Conservation (phyloP, 805 yeast genomes). For the Metschnikowia corniflorae region DNA sequence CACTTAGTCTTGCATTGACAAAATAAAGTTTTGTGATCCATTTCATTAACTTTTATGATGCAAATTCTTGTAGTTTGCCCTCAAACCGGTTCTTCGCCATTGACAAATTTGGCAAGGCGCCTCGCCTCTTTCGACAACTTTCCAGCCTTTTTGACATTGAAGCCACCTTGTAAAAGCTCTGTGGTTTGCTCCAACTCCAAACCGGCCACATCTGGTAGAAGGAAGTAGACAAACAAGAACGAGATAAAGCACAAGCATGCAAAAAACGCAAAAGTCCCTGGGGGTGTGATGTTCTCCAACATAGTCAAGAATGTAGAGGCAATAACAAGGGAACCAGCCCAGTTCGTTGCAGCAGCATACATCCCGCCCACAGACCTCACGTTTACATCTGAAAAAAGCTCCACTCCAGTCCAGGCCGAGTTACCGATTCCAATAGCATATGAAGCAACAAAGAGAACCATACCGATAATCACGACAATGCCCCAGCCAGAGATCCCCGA, state of each 20-base stretch:
- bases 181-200: conserved; percentile 91
- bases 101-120: conserved; percentile 14
- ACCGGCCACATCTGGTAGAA: conserved; percentile 90
- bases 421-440: conserved; percentile 96
- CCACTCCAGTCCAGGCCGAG: conserved; percentile 98
- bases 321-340: conserved; percentile 92
- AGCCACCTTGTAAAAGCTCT: conserved; percentile 74
- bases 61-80: no score
- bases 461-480: conserved; percentile 74
- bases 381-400: conserved; percentile 81
- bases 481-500: conserved; percentile 79
- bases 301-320: conserved; percentile 91
- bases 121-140: conserved; percentile 36
- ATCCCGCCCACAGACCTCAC: conserved; percentile 93
- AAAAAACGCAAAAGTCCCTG: conserved; percentile 90
- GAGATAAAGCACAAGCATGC: conserved; percentile 78
- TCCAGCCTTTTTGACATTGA: conserved; percentile 63
- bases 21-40: no score
- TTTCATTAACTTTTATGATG: no score
- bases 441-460: conserved; percentile 83
- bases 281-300: conserved; percentile 89
- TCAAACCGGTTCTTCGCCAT: conserved; percentile 2
- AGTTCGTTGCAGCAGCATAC: conserved; percentile 86
- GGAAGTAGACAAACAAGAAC: conserved; percentile 69
- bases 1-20: no score